Evolutionary conservation across 2,329 filamentous ascomycete species (phyloP).

Genomic region (Diplodia sapinea): DNA sequence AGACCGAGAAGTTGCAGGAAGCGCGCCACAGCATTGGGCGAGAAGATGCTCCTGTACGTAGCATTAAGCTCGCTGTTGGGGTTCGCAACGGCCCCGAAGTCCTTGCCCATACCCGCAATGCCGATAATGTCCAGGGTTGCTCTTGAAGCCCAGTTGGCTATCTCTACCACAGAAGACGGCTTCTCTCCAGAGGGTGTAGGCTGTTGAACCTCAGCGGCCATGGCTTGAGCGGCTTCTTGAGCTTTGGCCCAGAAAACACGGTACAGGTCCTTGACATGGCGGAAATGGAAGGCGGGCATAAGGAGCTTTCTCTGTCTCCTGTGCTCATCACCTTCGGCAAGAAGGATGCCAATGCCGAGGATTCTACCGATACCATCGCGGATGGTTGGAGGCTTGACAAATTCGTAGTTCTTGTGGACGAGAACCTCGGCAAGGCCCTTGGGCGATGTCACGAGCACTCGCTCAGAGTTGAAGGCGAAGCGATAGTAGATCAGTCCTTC

Average conservation of each 20-base stretch:
- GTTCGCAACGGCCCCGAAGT: slow-evolving; percentile 60
- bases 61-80: slow-evolving; percentile 59
- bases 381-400: slow-evolving; percentile 55
- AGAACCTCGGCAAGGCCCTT: slow-evolving; percentile 58
- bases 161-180: slow-evolving; percentile 48
- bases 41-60: slow-evolving; percentile 59
- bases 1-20: slow-evolving; percentile 64
- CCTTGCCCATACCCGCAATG: slow-evolving; percentile 61
- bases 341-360: slow-evolving; percentile 72
- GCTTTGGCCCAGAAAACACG: slow-evolving; percentile 58
- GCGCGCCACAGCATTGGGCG: slow-evolving; percentile 56
- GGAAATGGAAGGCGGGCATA: slow-evolving; percentile 57
- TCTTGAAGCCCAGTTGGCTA: slow-evolving; percentile 55
- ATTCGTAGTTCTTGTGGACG: slow-evolving; percentile 58
- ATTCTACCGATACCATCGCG: slow-evolving; percentile 64
- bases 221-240: slow-evolving; percentile 49
- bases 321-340: slow-evolving; percentile 91
- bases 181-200: slow-evolving; percentile 34
- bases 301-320: slow-evolving; percentile 64
- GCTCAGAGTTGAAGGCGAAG: slow-evolving; percentile 54
- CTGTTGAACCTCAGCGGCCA: slow-evolving; percentile 40
- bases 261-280: slow-evolving; percentile 59
- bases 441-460: slow-evolving; percentile 54
- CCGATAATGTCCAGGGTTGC: slow-evolving; percentile 66
- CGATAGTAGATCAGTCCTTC: slow-evolving; percentile 62